These are phyloP conservation scores for Malassezia brasiliensis DNA, from an alignment of 1,284 basidiomycete species.

Conservation along the genomic window DNA sequence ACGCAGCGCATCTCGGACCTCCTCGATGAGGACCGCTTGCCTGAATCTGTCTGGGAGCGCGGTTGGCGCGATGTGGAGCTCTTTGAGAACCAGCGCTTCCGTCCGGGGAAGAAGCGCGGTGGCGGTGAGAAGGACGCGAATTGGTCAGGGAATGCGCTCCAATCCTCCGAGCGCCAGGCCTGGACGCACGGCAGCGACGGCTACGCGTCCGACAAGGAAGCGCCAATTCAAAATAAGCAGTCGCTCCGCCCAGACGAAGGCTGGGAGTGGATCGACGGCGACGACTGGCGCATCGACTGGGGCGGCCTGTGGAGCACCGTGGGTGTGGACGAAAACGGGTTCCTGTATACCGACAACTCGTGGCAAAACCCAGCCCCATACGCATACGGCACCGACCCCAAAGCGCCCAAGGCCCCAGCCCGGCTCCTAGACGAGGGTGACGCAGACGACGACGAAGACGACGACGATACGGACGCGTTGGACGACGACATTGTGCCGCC, in stretches of 20 bases:
- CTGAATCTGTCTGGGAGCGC: constrained; percentile 38
- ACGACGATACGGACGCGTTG: constrained; percentile 5
- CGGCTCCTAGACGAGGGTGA: not conserved
- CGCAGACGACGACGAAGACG: not conserved
- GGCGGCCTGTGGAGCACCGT: constrained; percentile 40
- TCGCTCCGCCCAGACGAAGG: constrained; percentile 36
- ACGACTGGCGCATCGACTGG: constrained; percentile 48
- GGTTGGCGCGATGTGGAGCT: constrained; percentile 45
- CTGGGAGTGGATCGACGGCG: constrained; percentile 42
- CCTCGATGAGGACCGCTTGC: constrained; percentile 39
- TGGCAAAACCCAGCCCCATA: constrained; percentile 44
- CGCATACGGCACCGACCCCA: constrained; percentile 26
- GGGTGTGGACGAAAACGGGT: constrained; percentile 41
- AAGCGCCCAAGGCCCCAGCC: not conserved
- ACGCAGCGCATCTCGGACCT: constrained; percentile 14
- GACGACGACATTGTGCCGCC: not conserved
- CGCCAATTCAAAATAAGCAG: constrained; percentile 25
- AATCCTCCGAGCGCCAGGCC: constrained; percentile 27
- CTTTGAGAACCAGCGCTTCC: constrained; percentile 39
- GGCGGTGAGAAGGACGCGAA: constrained; percentile 19
- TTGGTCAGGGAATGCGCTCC: constrained; percentile 30
- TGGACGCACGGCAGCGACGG: constrained; percentile 43
- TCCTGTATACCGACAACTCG: constrained; percentile 40
- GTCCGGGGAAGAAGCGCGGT: constrained; percentile 14
- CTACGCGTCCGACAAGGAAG: constrained; percentile 20